Percentiles rank a stretch among this genome's conserved stretches.
Conservation (phyloP, 2,329 filamentous ascomycete species). For the Aspergillus sp. region DNA sequence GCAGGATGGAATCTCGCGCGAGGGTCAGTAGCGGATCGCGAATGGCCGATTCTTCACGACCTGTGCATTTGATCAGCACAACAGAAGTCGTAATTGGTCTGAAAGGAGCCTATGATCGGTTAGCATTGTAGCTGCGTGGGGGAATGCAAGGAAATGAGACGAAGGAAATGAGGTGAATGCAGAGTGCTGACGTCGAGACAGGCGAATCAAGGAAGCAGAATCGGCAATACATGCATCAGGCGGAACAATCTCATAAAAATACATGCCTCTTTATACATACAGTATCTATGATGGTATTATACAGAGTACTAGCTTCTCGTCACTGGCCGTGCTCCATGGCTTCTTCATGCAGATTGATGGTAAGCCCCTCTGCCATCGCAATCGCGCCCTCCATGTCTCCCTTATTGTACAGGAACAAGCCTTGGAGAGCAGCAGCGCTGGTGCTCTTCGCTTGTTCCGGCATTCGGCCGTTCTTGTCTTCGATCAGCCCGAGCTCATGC, state of each 20-base stretch:
- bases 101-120: too few relatives aligned
- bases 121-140: too few relatives aligned
- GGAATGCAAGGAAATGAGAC: too few relatives aligned
- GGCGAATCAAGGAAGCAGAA: too few relatives aligned
- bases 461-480: slow-evolving; percentile 51
- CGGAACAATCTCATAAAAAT: slow-evolving; percentile 1
- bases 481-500: slow-evolving; percentile 68
- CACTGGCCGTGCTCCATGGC: slow-evolving; percentile 18
- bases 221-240: too few relatives aligned
- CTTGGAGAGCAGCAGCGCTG: slow-evolving; percentile 90
- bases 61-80: not conserved
- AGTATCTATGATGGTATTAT: slow-evolving; percentile 13
- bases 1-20: not conserved
- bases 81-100: too few relatives aligned
- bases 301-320: slow-evolving; percentile 19
- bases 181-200: too few relatives aligned
- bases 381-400: slow-evolving; percentile 85
- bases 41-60: not conserved
- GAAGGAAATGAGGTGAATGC: too few relatives aligned
- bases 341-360: slow-evolving; percentile 31
- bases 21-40: too few relatives aligned
- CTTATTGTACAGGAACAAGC: slow-evolving; percentile 94
- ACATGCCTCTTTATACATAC: slow-evolving; percentile 1
- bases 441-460: slow-evolving; percentile 54
- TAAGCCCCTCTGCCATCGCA: slow-evolving; percentile 62